These are phyloP conservation scores for Clathrus columnatus DNA, from an alignment of 768 basidiomycete genomes.

Conservation along the genomic window DNA sequence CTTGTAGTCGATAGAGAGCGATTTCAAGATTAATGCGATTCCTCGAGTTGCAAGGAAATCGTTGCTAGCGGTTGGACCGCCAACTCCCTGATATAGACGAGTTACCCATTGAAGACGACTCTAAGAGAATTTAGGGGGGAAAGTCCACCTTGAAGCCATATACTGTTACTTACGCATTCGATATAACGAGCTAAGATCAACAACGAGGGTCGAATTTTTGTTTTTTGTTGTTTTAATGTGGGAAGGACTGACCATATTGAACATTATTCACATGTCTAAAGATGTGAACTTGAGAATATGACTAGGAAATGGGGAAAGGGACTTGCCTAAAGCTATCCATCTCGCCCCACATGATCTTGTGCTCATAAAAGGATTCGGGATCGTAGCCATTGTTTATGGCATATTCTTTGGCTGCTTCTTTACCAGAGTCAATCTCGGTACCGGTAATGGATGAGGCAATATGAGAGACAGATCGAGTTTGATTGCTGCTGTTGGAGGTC, in stretches of 20 bases:
- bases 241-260: slow-evolving; percentile 46
- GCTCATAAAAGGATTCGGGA: slow-evolving; percentile 65
- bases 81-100: slow-evolving; percentile 47
- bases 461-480: neutral
- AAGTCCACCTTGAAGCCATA: neutral
- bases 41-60: slow-evolving; percentile 57
- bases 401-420: slow-evolving; percentile 26
- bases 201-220: slow-evolving; percentile 1
- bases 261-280: slow-evolving; percentile 72
- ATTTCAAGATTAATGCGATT: slow-evolving; percentile 67
- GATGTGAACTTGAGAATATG: neutral
- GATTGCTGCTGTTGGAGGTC: neutral
- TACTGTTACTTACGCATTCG: slow-evolving; percentile 47
- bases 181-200: slow-evolving; percentile 48
- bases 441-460: neutral
- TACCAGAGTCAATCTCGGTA: neutral
- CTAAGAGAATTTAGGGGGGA: slow-evolving; percentile 23
- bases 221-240: neutral
- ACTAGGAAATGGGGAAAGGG: neutral
- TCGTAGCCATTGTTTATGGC: slow-evolving; percentile 45
- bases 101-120: slow-evolving; percentile 63
- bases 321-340: slow-evolving; percentile 71
- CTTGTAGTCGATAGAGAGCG: slow-evolving; percentile 55
- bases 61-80: slow-evolving; percentile 44
- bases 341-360: slow-evolving; percentile 71